phyloP scores from a whole-genome alignment of 371 early-diverging fungal species.

The Circinella minor region DNA sequence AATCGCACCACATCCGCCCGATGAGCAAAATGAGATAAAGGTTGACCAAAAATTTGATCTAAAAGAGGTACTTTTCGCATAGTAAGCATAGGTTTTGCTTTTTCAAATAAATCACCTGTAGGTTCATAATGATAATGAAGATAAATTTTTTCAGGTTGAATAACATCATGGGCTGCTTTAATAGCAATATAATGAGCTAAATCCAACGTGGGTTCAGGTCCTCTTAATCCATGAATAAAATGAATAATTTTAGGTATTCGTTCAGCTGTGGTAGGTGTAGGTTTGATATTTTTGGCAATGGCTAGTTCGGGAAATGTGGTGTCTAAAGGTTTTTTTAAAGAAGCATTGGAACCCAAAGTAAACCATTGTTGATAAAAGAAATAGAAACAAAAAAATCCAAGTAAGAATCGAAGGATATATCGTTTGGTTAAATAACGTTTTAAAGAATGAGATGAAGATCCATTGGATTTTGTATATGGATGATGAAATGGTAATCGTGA shows the following conservation, averaged over 20 bases:
- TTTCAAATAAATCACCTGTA: constrained; percentile 49
- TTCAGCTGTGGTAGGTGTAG: constrained; percentile 20
- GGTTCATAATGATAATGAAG: constrained; percentile 59
- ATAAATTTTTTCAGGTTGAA: constrained; percentile 52
- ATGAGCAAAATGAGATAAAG: constrained; percentile 54
- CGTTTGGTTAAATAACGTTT: neutral
- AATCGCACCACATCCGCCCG: constrained; percentile 55
- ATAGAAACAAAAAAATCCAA: neutral
- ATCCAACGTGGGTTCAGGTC: constrained; percentile 47
- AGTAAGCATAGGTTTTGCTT: constrained; percentile 41
- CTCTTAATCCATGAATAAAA: constrained; percentile 54
- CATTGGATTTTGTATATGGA: neutral
- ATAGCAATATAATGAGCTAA: constrained; percentile 58
- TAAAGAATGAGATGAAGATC: too few relatives aligned
- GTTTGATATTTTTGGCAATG: constrained; percentile 24
- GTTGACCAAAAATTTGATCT: constrained; percentile 40
- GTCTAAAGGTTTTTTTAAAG: neutral
- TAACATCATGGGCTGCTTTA: constrained; percentile 53
- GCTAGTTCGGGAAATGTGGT: constrained; percentile 25
- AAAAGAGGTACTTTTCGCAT: constrained; percentile 41
- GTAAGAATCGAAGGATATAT: neutral
- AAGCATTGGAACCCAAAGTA: neutral
- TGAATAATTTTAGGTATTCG: constrained; percentile 57
- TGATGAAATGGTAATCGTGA: constrained; percentile 11
- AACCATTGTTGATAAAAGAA: neutral